Percentiles rank a stretch among this genome's conserved stretches.
Conservation (phyloP, 371 early-diverging fungal genomes). For the Neoconidiobolus thromboides region DNA sequence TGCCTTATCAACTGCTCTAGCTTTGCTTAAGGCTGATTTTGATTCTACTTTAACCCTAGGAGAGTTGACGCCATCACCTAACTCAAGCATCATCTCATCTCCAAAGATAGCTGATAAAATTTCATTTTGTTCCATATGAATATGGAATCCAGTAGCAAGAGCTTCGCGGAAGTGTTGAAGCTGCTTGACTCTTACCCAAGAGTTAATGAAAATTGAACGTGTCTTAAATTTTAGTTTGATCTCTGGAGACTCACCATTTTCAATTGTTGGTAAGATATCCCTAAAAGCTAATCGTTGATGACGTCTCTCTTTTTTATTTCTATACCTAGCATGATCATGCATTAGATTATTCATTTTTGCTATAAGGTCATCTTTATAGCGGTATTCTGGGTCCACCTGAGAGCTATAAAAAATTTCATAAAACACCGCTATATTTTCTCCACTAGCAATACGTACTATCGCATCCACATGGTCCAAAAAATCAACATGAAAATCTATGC, state of each 20-base stretch:
- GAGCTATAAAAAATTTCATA: not conserved
- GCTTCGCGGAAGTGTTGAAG: not conserved
- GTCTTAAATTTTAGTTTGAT: conserved; percentile 1
- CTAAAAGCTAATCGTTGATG: conserved; percentile 5
- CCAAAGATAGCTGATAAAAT: not conserved
- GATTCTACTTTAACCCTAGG: not conserved
- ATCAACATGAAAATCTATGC: conserved; percentile 2
- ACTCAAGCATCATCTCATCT: no score
- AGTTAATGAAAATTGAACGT: not conserved
- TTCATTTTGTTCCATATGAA: conserved; percentile 4
- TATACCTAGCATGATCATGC: not conserved
- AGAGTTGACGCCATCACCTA: no score
- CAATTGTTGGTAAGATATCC: conserved; percentile 3
- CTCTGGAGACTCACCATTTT: not conserved
- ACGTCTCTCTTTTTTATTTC: conserved; percentile 1
- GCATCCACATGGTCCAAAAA: conserved; percentile 1
- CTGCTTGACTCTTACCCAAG: not conserved
- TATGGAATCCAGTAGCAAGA: not conserved
- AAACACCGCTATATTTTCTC: conserved; percentile 2
- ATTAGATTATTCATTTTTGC: not conserved
- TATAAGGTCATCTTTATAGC: not conserved
- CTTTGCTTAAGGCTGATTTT: not conserved
- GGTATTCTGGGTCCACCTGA: not conserved
- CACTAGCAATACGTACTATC: not conserved
- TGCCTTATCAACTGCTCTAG: not conserved